Evolutionary conservation across 495 filamentous ascomycete genomes (phyloP), one percentile per base, ranked within the genome.

Genomic region (Jackrogersella multiformis): DNA sequence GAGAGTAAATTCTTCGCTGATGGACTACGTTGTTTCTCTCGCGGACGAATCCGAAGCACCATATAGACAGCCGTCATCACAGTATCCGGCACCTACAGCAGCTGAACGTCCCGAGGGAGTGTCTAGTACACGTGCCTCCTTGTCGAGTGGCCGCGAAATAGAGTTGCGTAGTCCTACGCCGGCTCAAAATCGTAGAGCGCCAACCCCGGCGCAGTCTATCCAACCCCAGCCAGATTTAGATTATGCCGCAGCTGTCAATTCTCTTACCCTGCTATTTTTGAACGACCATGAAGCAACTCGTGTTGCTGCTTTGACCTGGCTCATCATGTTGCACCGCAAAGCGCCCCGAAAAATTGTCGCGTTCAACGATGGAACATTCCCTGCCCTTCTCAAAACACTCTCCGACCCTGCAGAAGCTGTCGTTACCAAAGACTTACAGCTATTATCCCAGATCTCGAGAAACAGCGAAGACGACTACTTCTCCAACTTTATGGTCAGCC

Each of bases 391-490:
- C 21, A 98, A 99, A 77, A 99, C 96, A 0, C 82, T 99, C 2
- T 97, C 94, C 2, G 96, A 99, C 73, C 93, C 96, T 20, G 88
- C 94, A 28, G 96, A 99, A 74, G 89, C 92, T 13, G 96, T 99
- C 39, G 96, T 99, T 0, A 98, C 93, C 10, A 91, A 94, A 61
- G 96, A 99, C 74, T 79, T 99, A 12, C 93, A 97, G 70, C 85
- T 99, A 12, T 85, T 99, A 12, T 97, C 94, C 4, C 94, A 99
- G 64, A 98, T 99, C 30, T 97, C 94, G 4, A 87, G 88, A 54
- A 96, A 97, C 64, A 98, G 94, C 78, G 95, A 97, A 70, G 96
- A 98, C 69, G 90, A 92, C 70, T 97, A 98, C 77, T 98, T 99
- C 74, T 89, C 92, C 0, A 94, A 92, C 10, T 99, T 99, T 73